phyloP scores from a whole-genome alignment of 1,139 yeast species.

The Scheffersomyces lignicola region DNA sequence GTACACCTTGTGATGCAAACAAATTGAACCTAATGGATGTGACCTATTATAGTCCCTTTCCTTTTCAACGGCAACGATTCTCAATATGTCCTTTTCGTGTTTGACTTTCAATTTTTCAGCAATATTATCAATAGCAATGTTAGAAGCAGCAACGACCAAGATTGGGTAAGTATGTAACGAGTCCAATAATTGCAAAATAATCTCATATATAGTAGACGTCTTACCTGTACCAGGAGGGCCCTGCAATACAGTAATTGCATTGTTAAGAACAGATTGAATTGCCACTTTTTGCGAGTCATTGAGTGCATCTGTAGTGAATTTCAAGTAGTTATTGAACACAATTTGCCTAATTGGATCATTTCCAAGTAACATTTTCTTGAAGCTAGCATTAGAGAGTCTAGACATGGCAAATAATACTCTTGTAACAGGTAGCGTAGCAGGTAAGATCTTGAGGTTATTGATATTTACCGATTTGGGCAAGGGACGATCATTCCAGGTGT shows the following conservation, averaged over 20 bases:
- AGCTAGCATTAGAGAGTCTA: slow-evolving; percentile 55
- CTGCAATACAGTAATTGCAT: slow-evolving; percentile 62
- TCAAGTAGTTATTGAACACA: slow-evolving; percentile 53
- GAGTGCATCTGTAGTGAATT: slow-evolving; percentile 46
- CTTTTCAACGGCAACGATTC: slow-evolving; percentile 63
- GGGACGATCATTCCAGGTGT: slow-evolving; percentile 55
- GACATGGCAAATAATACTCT: slow-evolving; percentile 67
- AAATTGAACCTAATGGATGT: slow-evolving; percentile 58
- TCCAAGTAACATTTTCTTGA: slow-evolving; percentile 60
- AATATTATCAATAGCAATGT: slow-evolving; percentile 74
- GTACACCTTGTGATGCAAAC: slow-evolving; percentile 62
- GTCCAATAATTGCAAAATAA: slow-evolving; percentile 58
- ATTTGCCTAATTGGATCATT: slow-evolving; percentile 60
- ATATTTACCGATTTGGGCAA: slow-evolving; percentile 47
- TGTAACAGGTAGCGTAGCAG: slow-evolving; percentile 63
- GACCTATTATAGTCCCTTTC: slow-evolving; percentile 57
- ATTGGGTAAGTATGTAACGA: slow-evolving; percentile 61
- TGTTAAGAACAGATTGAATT: slow-evolving; percentile 66
- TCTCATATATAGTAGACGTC: slow-evolving; percentile 65
- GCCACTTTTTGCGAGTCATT: slow-evolving; percentile 70
- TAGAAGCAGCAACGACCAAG: slow-evolving; percentile 73
- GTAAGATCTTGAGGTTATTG: slow-evolving; percentile 48
- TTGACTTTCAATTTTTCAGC: slow-evolving; percentile 60
- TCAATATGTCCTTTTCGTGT: slow-evolving; percentile 51
- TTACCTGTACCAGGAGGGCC: slow-evolving; percentile 76